phyloP scores from a whole-genome alignment of 768 basidiomycete genomes.

The Macrolepiota fuliginosa region DNA sequence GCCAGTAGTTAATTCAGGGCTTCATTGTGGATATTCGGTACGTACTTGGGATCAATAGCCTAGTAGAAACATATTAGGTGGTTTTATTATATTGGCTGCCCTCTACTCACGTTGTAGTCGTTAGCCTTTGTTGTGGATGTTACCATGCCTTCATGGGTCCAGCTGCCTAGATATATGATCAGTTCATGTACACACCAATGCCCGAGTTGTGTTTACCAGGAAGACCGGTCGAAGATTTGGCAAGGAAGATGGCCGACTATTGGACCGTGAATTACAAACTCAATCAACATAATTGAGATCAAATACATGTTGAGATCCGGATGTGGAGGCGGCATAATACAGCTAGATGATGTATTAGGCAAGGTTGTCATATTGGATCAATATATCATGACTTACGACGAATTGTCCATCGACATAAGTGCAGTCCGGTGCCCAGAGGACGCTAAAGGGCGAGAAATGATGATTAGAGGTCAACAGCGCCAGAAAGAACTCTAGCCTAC shows the following conservation, averaged over 20 bases:
- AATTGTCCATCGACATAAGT: slow-evolving; percentile 29
- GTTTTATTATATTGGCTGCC: background rate
- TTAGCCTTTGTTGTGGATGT: slow-evolving; percentile 36
- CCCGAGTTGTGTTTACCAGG: slow-evolving; percentile 25
- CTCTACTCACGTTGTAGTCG: slow-evolving; percentile 37
- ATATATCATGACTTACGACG: slow-evolving; percentile 18
- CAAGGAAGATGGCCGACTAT: slow-evolving; percentile 53
- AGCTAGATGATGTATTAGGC: slow-evolving; percentile 27
- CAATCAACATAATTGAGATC: background rate
- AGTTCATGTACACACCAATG: background rate
- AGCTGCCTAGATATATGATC: slow-evolving; percentile 29
- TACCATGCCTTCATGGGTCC: slow-evolving; percentile 45
- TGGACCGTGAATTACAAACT: background rate
- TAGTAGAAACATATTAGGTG: slow-evolving; percentile 15
- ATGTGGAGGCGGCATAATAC: slow-evolving; percentile 53
- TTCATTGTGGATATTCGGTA: background rate
- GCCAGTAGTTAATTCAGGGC: background rate
- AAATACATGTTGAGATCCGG: slow-evolving; percentile 46
- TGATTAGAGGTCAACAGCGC: background rate
- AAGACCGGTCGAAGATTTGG: slow-evolving; percentile 47
- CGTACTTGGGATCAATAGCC: slow-evolving; percentile 56
- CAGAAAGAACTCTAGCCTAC: slow-evolving; percentile 19
- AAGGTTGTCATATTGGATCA: background rate
- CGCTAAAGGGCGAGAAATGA: slow-evolving; percentile 17
- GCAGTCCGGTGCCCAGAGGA: slow-evolving; percentile 39